Percentiles rank a stretch among this genome's conserved stretches.
These are phyloP conservation scores for Beta corolliflora DNA, from an alignment of 179 eudicot genomes.

Conservation along the genomic window DNA sequence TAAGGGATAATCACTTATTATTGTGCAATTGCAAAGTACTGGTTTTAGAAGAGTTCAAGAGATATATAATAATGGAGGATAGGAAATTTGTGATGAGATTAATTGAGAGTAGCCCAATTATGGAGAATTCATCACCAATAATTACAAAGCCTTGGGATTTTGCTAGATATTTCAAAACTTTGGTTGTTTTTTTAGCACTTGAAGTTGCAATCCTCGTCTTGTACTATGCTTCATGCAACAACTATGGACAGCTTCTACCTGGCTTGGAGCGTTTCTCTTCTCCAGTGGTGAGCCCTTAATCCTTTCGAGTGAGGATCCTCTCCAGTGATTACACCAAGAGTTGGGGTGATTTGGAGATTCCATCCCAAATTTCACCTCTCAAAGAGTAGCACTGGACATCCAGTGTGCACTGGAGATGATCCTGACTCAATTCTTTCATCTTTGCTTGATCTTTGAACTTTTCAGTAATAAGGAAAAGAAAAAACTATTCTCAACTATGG, in stretches of 20 bases:
- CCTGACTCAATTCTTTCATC: too few relatives aligned
- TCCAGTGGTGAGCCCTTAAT: neutral
- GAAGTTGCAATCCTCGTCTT: conserved; percentile 16
- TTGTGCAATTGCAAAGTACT: too few relatives aligned
- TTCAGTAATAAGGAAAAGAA: too few relatives aligned
- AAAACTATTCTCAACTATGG: too few relatives aligned
- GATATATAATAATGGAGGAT: neutral
- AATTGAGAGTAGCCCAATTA: neutral
- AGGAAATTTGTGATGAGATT: neutral
- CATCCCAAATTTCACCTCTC: too few relatives aligned
- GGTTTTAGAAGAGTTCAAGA: too few relatives aligned
- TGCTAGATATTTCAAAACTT: conserved; percentile 7
- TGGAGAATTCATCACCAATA: neutral
- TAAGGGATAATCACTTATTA: too few relatives aligned
- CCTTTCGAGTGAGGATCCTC: too few relatives aligned
- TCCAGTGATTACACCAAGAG: too few relatives aligned
- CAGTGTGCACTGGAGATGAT: too few relatives aligned
- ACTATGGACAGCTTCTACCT: conserved; percentile 9
- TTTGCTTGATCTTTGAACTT: neutral
- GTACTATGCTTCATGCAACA: conserved; percentile 12
- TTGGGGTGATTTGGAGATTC: too few relatives aligned
- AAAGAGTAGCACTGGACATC: too few relatives aligned
- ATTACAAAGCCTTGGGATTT: neutral
- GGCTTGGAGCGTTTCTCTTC: neutral
- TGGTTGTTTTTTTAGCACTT: neutral